phyloP scores from a whole-genome alignment of 2,329 filamentous ascomycete species.

The Gnomoniopsis sp. region DNA sequence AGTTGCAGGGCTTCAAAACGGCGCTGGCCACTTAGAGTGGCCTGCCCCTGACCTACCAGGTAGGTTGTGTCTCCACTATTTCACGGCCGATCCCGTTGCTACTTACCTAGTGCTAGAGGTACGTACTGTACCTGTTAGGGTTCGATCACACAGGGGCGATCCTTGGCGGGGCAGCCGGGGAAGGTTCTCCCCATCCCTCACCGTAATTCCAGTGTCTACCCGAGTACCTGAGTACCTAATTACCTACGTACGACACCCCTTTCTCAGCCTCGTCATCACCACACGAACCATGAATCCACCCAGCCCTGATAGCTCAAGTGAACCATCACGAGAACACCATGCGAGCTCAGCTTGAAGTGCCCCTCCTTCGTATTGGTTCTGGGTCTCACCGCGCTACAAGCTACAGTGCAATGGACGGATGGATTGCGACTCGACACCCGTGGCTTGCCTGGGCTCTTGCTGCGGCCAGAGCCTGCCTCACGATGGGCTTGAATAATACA shows the following conservation, averaged over 20 bases:
- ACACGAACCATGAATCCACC: neutral
- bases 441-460: neutral
- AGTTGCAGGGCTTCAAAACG: neutral
- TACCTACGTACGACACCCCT: neutral
- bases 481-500: too few species aligned
- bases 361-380: neutral
- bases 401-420: too few species aligned
- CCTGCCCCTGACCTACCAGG: conserved; percentile 7
- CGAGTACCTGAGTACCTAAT: neutral
- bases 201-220: neutral
- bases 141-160: too few species aligned
- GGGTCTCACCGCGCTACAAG: neutral
- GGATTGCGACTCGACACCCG: neutral
- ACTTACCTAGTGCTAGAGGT: too few species aligned
- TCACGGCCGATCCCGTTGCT: neutral
- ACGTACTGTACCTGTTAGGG: too few species aligned
- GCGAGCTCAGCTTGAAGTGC: neutral
- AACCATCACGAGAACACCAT: neutral
- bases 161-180: too few species aligned
- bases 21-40: neutral
- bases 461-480: too few species aligned
- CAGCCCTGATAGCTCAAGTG: neutral
- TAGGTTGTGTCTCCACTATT: neutral
- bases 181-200: too few species aligned
- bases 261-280: neutral